Conservation (phyloP, 2,329 filamentous ascomycete species). For the Aschersonia sp. region DNA sequence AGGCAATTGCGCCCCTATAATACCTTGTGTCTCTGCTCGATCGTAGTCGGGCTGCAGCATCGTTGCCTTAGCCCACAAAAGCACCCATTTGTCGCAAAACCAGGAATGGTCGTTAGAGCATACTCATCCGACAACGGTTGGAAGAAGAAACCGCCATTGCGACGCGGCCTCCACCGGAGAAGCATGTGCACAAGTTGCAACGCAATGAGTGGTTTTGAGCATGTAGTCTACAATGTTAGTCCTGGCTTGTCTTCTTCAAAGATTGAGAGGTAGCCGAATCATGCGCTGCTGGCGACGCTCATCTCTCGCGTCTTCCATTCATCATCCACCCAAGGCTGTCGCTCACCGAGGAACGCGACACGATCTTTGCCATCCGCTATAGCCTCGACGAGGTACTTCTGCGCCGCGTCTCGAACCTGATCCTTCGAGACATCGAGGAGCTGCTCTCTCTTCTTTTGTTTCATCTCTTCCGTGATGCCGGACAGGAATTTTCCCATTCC, state of each 20-base stretch:
- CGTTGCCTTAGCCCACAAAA: too few species aligned
- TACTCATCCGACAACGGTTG: too few species aligned
- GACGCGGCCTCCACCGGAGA: too few species aligned
- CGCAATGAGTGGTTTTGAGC: too few species aligned
- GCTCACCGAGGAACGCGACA: constrained; percentile 67
- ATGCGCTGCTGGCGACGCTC: constrained; percentile 29
- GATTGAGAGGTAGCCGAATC: neutral
- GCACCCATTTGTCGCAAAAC: too few species aligned
- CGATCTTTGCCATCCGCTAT: constrained; percentile 45
- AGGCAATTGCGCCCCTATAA: too few species aligned
- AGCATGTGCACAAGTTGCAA: too few species aligned
- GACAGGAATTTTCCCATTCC: constrained; percentile 77
- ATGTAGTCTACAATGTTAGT: too few species aligned
- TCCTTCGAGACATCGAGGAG: constrained; percentile 74
- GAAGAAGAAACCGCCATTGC: too few species aligned
- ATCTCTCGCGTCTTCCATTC: constrained; percentile 67
- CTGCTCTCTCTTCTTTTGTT: constrained; percentile 67
- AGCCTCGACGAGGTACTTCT: constrained; percentile 63
- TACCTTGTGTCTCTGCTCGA: too few species aligned
- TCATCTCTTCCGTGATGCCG: constrained; percentile 79
- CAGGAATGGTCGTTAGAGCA: too few species aligned
- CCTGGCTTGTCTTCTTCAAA: neutral
- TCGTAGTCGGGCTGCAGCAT: too few species aligned
- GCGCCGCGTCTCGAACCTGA: constrained; percentile 68
- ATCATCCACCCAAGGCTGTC: constrained; percentile 62